A percentile compares a stretch with the other conserved stretches of the same genome.
Evolutionary conservation across 768 basidiomycete species (phyloP).

Genomic region (Dendrothele bispora): DNA sequence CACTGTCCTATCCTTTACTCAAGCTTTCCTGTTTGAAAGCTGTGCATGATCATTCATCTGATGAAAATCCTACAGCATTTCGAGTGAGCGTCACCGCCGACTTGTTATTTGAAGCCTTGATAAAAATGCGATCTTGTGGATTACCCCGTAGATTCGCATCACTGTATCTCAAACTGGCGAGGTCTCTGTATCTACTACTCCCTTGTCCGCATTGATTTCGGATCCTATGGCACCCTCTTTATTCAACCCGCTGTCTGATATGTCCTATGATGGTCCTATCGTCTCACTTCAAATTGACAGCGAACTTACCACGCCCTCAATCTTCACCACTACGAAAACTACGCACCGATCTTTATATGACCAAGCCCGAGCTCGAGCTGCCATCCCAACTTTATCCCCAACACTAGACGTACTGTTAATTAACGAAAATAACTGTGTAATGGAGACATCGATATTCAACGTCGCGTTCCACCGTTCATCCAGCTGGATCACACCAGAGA

Average conservation of each 20-base stretch:
- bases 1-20: constrained; percentile 40
- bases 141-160: constrained; percentile 50
- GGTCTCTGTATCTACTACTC: constrained; percentile 33
- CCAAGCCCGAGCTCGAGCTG: constrained; percentile 58
- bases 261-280: constrained; percentile 26
- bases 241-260: constrained; percentile 32
- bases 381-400: constrained; percentile 25
- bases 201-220: constrained; percentile 28
- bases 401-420: constrained; percentile 64
- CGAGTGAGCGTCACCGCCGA: constrained; percentile 28
- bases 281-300: constrained; percentile 57
- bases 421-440: constrained; percentile 48
- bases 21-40: constrained; percentile 45
- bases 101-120: neutral
- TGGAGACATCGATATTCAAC: constrained; percentile 72
- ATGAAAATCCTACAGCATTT: constrained; percentile 23
- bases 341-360: constrained; percentile 61
- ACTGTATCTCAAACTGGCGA: constrained; percentile 39
- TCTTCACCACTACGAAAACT: constrained; percentile 72
- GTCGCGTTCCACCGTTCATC: constrained; percentile 60
- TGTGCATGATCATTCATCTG: constrained; percentile 29
- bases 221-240: constrained; percentile 40
- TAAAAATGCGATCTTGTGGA: constrained; percentile 1
- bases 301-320: constrained; percentile 48
- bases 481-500: constrained; percentile 67